Base-by-base conservation (phyloP, 192 early-diverging fungal genomes). In the Umbelopsis ramanniana region DNA sequence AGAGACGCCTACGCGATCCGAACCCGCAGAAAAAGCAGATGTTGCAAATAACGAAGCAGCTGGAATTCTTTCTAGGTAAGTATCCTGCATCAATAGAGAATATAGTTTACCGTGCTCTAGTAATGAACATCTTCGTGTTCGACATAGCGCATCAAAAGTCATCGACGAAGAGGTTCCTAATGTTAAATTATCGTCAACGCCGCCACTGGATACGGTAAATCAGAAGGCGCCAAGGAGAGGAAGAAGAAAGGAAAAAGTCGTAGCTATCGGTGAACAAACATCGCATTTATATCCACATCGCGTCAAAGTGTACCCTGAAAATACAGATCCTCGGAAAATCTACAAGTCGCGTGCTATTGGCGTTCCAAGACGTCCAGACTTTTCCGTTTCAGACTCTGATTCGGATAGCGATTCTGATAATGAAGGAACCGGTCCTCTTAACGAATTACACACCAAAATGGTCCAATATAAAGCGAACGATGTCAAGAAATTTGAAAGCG, bases 341-440 rank as follows among this genome's bases (percentile, higher is more conserved):
- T 63, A 37, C 19, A 63, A 37, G 17, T 19, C 57, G 14, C 23
- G 57, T 19, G 57, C 26, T 7, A 26, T 63, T 37, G 57, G 57
- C 6, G 24, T 37, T 19, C 57, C 57, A 19, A 19, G 19, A 8
- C 29, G 26, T 14, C 57, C 57, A 0, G 57, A 63, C 26, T 63
- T 63, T 63, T 63, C 57, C 26, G 35, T 63, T 11, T 63, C 57
- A 6, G 57, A 63, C 33, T 63, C 57, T 6, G 57, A 63, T 37
- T 63, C 57, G 11, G 57, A 63, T n/a, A 63, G 57, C n/a, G 57
- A 63, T 26, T 63, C 57, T 37, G 57, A 63, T 2, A 35, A 37
- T 37, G 57, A 63, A 1, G 19, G 17, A 29, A 17, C 57, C 17
- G 57, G 24, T 2, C 57, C 57, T 6, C 1, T 37, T 15, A 63